Evolutionary conservation across 352 stramenopile species (phyloP), one percentile per base, ranked within the genome.

Genomic region (Globisporangium solare): DNA sequence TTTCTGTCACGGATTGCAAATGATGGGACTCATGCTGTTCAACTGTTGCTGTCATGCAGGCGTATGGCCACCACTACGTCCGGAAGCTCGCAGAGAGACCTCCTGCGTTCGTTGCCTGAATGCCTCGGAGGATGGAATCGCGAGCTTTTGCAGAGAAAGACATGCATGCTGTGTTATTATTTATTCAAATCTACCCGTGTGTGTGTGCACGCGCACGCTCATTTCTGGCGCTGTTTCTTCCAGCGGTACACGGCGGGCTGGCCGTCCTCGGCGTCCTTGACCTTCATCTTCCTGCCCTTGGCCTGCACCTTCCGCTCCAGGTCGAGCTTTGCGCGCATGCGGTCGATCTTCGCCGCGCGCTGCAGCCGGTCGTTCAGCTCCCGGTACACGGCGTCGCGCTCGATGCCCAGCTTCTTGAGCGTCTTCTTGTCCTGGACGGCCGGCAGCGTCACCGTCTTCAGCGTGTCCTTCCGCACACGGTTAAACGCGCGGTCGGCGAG

Each of bases 221-320:
- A 97, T 64, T 86, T 90, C 61, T 96, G 90, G 13, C 88, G 75
- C 68, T 96, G 71, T 56, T 85, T 79, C 62, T 95, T 93, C 88
- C 88, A 97, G 56, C 79, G 76, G 68, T 96, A 97, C 17, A 96
- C 78, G 7, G 85, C 79, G 1, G 88, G 86, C 43, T 68, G 58
- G 18, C 83, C 84, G 57, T 88, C 66, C 48, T 79, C 70, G n/a
- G 68, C 84, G 35, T 74, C 67, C 39, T 78, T 75, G 42, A 97
- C 71, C 71, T 96, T 97, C 31, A 75, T 61, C 51, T 92, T 88
- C 56, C 75, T 88, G 58, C 88, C 88, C 66, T 96, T 96, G 60
- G 71, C 70, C 56, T 89, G 75, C 67, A 95, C 66, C 45, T 94
- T 93, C 49, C 83, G 71, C 58, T 93, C 77, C 50, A 93, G 50